A percentile compares a stretch with the other conserved stretches of the same genome.
These are phyloP conservation scores for Colletotrichum costaricense DNA, from an alignment of 2,329 filamentous ascomycete species.

Conservation along the genomic window DNA sequence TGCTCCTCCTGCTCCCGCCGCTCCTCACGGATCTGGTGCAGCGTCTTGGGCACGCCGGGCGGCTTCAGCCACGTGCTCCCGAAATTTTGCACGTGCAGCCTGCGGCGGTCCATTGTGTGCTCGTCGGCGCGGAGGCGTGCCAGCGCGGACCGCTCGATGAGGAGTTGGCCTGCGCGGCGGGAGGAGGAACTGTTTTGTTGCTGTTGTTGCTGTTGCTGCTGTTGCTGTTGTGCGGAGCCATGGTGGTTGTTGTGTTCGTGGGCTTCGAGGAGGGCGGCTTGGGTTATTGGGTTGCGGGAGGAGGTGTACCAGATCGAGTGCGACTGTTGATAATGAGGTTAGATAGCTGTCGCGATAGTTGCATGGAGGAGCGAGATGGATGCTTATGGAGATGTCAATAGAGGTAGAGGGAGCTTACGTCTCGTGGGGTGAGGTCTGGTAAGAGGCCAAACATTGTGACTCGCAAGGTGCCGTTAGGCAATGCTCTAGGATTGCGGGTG, in stretches of 20 bases:
- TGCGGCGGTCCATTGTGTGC: conserved; percentile 78
- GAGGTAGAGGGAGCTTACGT: conserved; percentile 61
- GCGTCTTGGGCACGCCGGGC: conserved; percentile 87
- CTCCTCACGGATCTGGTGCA: conserved; percentile 91
- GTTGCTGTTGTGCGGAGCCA: conserved; percentile 36
- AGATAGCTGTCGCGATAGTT: not conserved
- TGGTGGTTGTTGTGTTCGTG: conserved; percentile 45
- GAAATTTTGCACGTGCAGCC: conserved; percentile 85
- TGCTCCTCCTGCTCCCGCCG: conserved; percentile 89
- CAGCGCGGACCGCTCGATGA: conserved; percentile 70
- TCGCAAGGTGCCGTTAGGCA: not conserved
- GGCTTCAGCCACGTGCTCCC: conserved; percentile 92
- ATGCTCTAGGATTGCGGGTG: not conserved
- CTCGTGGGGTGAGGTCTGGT: conserved; percentile 75
- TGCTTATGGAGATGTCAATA: not conserved
- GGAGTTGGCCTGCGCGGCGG: conserved; percentile 53
- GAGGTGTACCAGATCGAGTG: conserved; percentile 81
- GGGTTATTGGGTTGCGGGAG: conserved; percentile 61
- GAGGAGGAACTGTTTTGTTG: conserved; percentile 36
- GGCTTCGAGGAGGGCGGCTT: conserved; percentile 47
- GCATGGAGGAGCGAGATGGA: not conserved
- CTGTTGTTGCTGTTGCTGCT: conserved; percentile 40
- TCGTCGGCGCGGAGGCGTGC: conserved; percentile 82
- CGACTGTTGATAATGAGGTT: conserved; percentile 59
- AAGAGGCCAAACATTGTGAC: conserved; percentile 70